A percentile compares a stretch with the other conserved stretches of the same genome.
phyloP scores from a whole-genome alignment of 805 yeast genomes.

The Sugiyamaella chiloensis region DNA sequence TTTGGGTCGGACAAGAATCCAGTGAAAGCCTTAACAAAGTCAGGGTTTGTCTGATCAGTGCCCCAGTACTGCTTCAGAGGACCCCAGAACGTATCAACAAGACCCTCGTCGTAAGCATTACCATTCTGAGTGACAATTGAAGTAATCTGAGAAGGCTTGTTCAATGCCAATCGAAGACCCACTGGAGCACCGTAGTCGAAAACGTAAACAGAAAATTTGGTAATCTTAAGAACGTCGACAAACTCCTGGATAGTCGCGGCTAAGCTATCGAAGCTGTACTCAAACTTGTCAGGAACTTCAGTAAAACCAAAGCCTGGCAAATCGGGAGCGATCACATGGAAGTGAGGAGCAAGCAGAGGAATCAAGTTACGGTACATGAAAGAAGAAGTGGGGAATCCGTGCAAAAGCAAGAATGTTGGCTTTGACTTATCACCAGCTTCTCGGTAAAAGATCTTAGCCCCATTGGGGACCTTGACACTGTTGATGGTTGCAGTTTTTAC shows the following conservation, averaged over 20 bases:
- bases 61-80: slow-evolving; percentile 37
- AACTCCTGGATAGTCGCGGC: slow-evolving; percentile 35
- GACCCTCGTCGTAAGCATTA: slow-evolving; percentile 44
- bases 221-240: slow-evolving; percentile 26
- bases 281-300: slow-evolving; percentile 30
- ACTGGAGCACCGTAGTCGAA: slow-evolving; percentile 48
- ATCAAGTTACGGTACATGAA: slow-evolving; percentile 39
- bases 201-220: slow-evolving; percentile 30
- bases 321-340: slow-evolving; percentile 45
- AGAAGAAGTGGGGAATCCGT: slow-evolving; percentile 47
- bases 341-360: slow-evolving; percentile 36
- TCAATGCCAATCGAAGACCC: slow-evolving; percentile 39
- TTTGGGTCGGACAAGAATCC: slow-evolving; percentile 11
- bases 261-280: slow-evolving; percentile 35
- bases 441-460: slow-evolving; percentile 39
- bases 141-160: slow-evolving; percentile 25
- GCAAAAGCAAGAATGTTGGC: slow-evolving; percentile 39
- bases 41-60: slow-evolving; percentile 15
- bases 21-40: slow-evolving; percentile 19
- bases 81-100: slow-evolving; percentile 39
- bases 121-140: slow-evolving; percentile 42
- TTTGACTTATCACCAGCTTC: slow-evolving; percentile 40
- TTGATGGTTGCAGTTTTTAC: background rate
- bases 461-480: slow-evolving; percentile 10
- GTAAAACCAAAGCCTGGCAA: slow-evolving; percentile 45